A percentile compares a stretch with the other conserved stretches of the same genome.
These are phyloP conservation scores for Coccomyxa subellipsoidea DNA, from an alignment of 163 green algal species.

Conservation along the genomic window DNA sequence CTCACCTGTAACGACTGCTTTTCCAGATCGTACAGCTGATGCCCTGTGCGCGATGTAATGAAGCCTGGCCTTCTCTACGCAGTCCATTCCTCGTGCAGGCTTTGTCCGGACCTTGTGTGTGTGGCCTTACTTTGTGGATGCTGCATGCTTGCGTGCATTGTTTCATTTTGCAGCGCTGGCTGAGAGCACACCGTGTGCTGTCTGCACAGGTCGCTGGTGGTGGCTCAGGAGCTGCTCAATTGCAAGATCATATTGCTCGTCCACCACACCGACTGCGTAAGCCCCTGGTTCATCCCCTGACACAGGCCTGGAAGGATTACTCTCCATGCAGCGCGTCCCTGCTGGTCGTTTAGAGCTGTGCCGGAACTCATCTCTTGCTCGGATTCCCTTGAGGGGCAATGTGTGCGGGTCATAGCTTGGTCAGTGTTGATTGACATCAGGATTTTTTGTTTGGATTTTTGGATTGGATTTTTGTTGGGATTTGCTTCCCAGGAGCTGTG, in stretches of 20 bases:
- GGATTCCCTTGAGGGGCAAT: neutral
- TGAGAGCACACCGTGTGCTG: neutral
- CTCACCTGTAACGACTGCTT: too few species aligned
- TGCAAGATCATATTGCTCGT: neutral
- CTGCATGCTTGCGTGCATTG: too few species aligned
- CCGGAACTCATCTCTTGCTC: neutral
- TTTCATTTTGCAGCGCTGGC: too few species aligned
- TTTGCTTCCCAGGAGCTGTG: neutral
- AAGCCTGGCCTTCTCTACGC: too few species aligned
- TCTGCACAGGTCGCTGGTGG: neutral
- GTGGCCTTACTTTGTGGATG: too few species aligned
- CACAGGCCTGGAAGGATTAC: too few species aligned
- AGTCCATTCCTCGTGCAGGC: too few species aligned
- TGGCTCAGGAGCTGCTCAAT: slow-evolving; percentile 1
- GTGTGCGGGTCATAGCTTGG: neutral
- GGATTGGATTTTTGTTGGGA: neutral
- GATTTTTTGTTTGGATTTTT: neutral
- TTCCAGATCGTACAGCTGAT: too few species aligned
- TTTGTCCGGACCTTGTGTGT: too few species aligned
- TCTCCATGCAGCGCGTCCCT: neutral
- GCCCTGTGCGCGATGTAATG: too few species aligned
- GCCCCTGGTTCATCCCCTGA: neutral
- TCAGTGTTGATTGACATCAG: neutral
- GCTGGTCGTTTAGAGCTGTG: neutral
- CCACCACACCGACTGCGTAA: neutral